Conservation (phyloP, 352 stramenopile genomes). For the Pythium aquatile region DNA sequence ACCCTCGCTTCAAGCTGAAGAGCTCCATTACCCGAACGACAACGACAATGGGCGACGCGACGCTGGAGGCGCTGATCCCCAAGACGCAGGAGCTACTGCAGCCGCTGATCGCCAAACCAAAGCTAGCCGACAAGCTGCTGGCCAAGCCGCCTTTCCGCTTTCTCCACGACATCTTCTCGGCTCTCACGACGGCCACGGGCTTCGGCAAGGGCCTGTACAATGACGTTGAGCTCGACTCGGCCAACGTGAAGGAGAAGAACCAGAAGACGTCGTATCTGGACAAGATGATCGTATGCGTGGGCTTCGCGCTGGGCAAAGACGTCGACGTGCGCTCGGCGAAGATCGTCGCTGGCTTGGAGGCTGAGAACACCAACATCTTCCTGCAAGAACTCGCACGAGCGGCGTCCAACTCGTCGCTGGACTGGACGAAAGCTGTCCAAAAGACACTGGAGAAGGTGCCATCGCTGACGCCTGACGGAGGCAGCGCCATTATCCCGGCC, state of each 20-base stretch:
- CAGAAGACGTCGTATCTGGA: conserved; percentile 85
- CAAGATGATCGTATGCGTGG: conserved; percentile 85
- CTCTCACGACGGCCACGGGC: conserved; percentile 78
- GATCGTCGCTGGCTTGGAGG: conserved; percentile 82
- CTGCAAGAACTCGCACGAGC: conserved; percentile 65
- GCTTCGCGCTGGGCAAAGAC: conserved; percentile 54
- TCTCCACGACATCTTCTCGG: conserved; percentile 93
- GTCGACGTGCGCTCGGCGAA: conserved; percentile 80
- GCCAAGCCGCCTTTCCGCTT: conserved; percentile 96
- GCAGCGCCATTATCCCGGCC: conserved; percentile 20
- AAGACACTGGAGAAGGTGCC: conserved; percentile 61
- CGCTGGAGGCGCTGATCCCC: conserved; percentile 65
- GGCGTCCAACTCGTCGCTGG: conserved; percentile 54
- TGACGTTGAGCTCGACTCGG: conserved; percentile 69
- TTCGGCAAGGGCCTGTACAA: conserved; percentile 88
- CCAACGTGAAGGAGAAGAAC: conserved; percentile 86
- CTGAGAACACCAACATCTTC: conserved; percentile 85
- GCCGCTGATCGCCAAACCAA: conserved; percentile 91
- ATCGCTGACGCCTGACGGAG: conserved; percentile 55
- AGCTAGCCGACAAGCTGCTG: conserved; percentile 94
- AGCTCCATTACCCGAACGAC: neutral
- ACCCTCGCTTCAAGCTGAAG: neutral
- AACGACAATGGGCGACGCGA: conserved; percentile 42
- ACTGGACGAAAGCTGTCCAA: conserved; percentile 68
- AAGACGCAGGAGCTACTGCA: conserved; percentile 86